Percentiles rank a stretch among this genome's conserved stretches.
Evolutionary conservation across 768 basidiomycete species (phyloP).

Genomic region (Chalciporus chontae): DNA sequence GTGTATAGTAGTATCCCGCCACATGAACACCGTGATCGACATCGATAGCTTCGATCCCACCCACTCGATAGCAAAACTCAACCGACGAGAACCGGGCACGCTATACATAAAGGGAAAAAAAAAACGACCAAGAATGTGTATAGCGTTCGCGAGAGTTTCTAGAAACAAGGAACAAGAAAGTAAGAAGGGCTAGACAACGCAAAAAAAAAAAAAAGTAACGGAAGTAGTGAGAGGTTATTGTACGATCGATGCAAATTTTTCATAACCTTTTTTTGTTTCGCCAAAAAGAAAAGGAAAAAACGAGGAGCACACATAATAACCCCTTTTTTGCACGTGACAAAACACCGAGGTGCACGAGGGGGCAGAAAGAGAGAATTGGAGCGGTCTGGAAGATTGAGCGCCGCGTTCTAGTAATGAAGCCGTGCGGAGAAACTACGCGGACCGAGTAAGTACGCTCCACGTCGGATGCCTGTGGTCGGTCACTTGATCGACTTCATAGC

Average conservation of each 20-base stretch:
- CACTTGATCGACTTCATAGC: constrained; percentile 1
- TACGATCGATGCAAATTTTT: background rate
- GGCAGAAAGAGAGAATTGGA: background rate
- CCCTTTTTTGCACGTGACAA: background rate
- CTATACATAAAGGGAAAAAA: background rate
- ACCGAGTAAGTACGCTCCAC: background rate
- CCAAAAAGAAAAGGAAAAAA: background rate
- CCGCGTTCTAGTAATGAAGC: background rate
- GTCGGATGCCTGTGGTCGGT: background rate
- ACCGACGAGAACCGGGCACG: background rate
- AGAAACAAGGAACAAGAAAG: background rate
- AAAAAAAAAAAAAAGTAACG: background rate
- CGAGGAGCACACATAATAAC: constrained; percentile 5
- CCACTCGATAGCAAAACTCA: too few species aligned
- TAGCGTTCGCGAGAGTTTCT: background rate
- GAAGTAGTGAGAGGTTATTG: background rate
- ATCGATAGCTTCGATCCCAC: too few species aligned
- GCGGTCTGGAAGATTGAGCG: background rate
- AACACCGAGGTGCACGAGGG: background rate
- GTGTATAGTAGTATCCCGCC: background rate
- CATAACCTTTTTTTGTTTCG: background rate
- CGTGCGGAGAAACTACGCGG: constrained; percentile 1
- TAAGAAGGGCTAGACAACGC: background rate
- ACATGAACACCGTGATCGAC: background rate
- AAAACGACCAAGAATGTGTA: background rate